phyloP scores from a whole-genome alignment of 2,329 filamentous ascomycete genomes.

The Aspergillus ruber region DNA sequence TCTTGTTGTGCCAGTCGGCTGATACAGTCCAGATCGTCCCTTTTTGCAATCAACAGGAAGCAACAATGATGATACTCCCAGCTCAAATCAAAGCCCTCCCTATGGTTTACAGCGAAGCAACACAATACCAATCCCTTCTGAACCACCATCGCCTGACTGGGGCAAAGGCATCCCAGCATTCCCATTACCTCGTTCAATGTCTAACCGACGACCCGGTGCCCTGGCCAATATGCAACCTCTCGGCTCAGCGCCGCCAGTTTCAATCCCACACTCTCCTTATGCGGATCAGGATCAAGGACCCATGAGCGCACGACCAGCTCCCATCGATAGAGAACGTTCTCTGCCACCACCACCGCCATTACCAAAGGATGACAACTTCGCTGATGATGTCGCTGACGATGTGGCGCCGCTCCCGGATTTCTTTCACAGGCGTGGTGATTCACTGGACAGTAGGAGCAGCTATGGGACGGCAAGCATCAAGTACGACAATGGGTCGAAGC shows the following conservation, averaged over 20 bases:
- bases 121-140: conserved; percentile 20
- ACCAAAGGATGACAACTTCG: conserved; percentile 2
- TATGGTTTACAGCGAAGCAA: not conserved
- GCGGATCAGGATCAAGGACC: not conserved
- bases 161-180: conserved; percentile 41
- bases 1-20: not conserved
- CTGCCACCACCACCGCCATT: conserved; percentile 1
- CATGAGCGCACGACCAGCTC: not conserved
- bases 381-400: not conserved
- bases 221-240: conserved; percentile 14
- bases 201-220: conserved; percentile 15
- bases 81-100: not conserved
- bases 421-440: conserved; percentile 18
- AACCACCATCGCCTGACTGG: conserved; percentile 41
- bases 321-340: not conserved
- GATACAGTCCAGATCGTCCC: conserved; percentile 28
- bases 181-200: conserved; percentile 35
- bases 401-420: not conserved
- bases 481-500: conserved; percentile 21
- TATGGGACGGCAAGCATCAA: conserved; percentile 36
- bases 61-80: not conserved
- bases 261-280: conserved; percentile 10
- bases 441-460: conserved; percentile 32
- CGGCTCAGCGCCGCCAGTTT: conserved; percentile 14
- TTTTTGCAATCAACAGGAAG: conserved; percentile 50